These are phyloP conservation scores for Plasmodium coatneyi DNA, from an alignment of 169 alveolate genomes.

Conservation along the genomic window DNA sequence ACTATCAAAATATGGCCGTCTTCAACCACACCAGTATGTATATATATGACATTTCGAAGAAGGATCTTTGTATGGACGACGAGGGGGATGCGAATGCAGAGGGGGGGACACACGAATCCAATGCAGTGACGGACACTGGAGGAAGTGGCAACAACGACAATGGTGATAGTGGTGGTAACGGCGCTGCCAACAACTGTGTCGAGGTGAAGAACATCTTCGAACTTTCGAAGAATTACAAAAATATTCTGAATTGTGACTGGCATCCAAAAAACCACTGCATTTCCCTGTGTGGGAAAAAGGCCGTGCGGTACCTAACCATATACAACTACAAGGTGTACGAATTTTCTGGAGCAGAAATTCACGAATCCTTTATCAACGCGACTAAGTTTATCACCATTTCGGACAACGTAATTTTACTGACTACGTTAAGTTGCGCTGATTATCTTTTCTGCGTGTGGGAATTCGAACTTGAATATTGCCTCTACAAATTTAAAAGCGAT, in stretches of 20 bases:
- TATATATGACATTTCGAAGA: conserved; percentile 44
- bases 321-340: conserved; percentile 69
- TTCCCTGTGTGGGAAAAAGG: conserved; percentile 68
- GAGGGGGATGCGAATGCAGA: not conserved
- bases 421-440: conserved; percentile 58
- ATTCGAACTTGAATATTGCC: conserved; percentile 59
- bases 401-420: conserved; percentile 43
- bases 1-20: conserved; percentile 62
- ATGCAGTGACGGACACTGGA: not conserved
- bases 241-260: conserved; percentile 62
- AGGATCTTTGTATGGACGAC: not conserved
- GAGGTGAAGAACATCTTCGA: conserved; percentile 43
- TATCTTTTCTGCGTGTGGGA: conserved; percentile 72
- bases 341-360: conserved; percentile 51
- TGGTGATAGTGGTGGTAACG: not conserved
- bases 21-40: conserved; percentile 57
- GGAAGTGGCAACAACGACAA: not conserved
- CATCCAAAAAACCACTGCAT: conserved; percentile 71
- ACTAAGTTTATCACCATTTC: conserved; percentile 55
- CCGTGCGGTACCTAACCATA: conserved; percentile 45
- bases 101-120: not conserved
- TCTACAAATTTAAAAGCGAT: conserved; percentile 72
- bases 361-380: conserved; percentile 37
- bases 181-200: not conserved
- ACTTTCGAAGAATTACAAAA: conserved; percentile 64